A percentile compares a stretch with the other conserved stretches of the same genome.
Evolutionary conservation across 2,329 filamentous ascomycete genomes (phyloP).

Genomic region (Hypoxylon sp.): DNA sequence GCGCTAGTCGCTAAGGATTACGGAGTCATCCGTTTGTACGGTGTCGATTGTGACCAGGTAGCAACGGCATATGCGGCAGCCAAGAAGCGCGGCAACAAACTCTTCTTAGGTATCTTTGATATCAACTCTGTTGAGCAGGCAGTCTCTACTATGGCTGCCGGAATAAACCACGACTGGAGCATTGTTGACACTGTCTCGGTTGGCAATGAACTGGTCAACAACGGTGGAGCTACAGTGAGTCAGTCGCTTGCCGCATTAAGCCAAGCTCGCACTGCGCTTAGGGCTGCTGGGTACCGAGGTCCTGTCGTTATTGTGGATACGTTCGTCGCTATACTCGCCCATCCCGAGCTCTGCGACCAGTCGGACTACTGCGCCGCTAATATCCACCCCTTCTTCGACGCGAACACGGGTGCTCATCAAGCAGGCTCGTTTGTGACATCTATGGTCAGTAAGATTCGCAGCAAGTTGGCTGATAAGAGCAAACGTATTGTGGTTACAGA

Average conservation of each 20-base stretch:
- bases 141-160: slow-evolving; percentile 72
- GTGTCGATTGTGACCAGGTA: slow-evolving; percentile 83
- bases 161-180: slow-evolving; percentile 75
- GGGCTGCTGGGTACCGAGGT: slow-evolving; percentile 75
- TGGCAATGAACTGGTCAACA: slow-evolving; percentile 86
- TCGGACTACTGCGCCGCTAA: slow-evolving; percentile 88
- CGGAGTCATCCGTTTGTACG: slow-evolving; percentile 80
- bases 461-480: slow-evolving; percentile 58
- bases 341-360: slow-evolving; percentile 78
- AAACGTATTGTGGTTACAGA: slow-evolving; percentile 83
- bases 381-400: slow-evolving; percentile 87
- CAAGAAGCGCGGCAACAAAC: slow-evolving; percentile 73
- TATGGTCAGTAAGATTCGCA: slow-evolving; percentile 64
- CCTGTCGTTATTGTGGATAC: slow-evolving; percentile 87
- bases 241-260: slow-evolving; percentile 72
- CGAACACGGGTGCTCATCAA: slow-evolving; percentile 68
- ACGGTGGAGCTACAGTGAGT: slow-evolving; percentile 65
- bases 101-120: slow-evolving; percentile 83
- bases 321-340: slow-evolving; percentile 74
- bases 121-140: slow-evolving; percentile 69
- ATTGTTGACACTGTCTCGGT: slow-evolving; percentile 79
- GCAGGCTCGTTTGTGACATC: slow-evolving; percentile 77
- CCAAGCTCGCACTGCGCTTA: slow-evolving; percentile 70
- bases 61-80: slow-evolving; percentile 73
- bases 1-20: slow-evolving; percentile 67